Conservation (phyloP, 345 rosid species). For the Adansonia digitata region DNA sequence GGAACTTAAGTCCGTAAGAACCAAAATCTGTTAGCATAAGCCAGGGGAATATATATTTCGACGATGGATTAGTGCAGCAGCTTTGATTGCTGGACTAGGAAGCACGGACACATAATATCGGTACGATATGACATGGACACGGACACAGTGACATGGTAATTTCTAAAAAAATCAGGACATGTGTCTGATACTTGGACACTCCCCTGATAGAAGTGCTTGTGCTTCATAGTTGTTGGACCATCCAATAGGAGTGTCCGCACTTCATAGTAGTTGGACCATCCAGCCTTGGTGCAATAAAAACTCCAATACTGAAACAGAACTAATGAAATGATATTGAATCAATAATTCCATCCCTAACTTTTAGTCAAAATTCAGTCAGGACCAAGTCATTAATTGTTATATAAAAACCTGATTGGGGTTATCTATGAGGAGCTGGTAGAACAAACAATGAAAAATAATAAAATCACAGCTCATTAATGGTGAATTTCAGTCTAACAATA, state of each 20-base stretch:
- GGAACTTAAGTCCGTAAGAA: background rate
- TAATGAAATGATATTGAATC: background rate
- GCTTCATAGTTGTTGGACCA: too few species aligned
- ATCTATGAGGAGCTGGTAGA: background rate
- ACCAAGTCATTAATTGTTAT: background rate
- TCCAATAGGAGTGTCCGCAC: too few species aligned
- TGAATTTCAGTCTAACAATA: background rate
- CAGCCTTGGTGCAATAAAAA: background rate
- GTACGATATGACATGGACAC: too few species aligned
- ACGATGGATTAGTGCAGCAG: background rate
- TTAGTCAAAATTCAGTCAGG: background rate
- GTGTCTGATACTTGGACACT: too few species aligned
- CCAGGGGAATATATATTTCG: background rate
- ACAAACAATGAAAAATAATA: background rate
- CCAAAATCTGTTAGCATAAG: background rate
- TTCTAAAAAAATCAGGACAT: too few species aligned
- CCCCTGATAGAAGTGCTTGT: too few species aligned
- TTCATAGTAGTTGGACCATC: too few species aligned
- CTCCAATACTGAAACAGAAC: background rate
- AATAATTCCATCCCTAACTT: background rate
- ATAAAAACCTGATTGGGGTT: background rate
- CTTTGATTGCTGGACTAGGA: background rate
- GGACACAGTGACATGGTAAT: too few species aligned
- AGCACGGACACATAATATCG: too few species aligned
- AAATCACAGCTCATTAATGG: conserved; percentile 3